Evolutionary conservation across 768 basidiomycete genomes (phyloP), one percentile per base, ranked within the genome.

Genomic region (Lactifluus pinguis): DNA sequence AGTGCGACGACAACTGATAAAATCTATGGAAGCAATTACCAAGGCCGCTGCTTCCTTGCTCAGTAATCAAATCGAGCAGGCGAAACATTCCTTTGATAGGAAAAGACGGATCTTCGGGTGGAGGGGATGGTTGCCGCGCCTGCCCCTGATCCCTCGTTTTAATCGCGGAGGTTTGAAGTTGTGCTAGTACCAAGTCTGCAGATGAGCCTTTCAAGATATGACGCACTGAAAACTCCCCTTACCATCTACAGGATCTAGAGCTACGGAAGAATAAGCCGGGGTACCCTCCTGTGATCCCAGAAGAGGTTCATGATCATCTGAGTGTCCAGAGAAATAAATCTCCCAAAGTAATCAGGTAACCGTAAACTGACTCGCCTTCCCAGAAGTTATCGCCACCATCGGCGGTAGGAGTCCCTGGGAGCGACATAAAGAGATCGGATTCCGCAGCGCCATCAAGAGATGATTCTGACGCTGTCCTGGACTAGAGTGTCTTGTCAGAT

Each of bases 21-120:
- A 10, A 19, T 25, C 39, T 7, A 17, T 39, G 10, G 57, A 42
- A 30, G 4, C 3, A 57, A 72, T 59, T 63, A 82, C 83, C 83
- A 6, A 83, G 72, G 1, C 82, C 80, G 5, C 79, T 76, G 39
- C 75, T 80, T 0, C 77, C 77, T 49, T 75, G 71, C 59, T 84
- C 83, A 11, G 69, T 75, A 61, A 83, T 77, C 11, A 84, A 71
- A 53, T 83, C 82, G 6, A 83, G 71, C 36, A 84, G 73, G 6
- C 80, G 75, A 68, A 77, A 81, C 73, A 82, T 72, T 19, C 77
- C 79, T 49, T 71, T 69, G 64, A 83, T 71, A 6, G 64, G 61
- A 32, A 51, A 58, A 15, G 61, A 62, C 8, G 39, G 19, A 29
- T 62, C 61, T 9, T 58, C 52, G 17, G n/a, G 39, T 14, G 39